Evolutionary conservation across 441 rosid species (phyloP), one percentile per base, ranked within the genome.

Genomic region (Pelargonium cotyledonis): DNA sequence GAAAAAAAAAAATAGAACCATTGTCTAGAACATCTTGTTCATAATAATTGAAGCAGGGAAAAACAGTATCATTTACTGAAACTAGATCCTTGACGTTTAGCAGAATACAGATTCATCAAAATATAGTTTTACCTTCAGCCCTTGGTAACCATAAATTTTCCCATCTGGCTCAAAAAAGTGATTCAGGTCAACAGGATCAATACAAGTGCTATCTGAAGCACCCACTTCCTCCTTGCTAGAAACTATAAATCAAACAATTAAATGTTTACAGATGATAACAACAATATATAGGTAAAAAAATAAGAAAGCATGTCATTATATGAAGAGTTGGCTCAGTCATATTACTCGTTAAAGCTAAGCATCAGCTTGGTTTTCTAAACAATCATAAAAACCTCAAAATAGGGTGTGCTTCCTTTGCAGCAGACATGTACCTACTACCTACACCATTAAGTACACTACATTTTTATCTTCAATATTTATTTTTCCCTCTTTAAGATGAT

Each of bases 131-230:
- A 91, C 97, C 90, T 89, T 85, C 72, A 94, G 79, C 66, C 81
- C 89, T 69, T 81, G 79, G 80, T 91, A 94, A 71, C 98, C 98
- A 66, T 88, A 87, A 66, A 94, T 94, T 78, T 91, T 94, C 75
- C 91, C 97, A 77, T 87, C 96, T 44, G 88, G 95, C 15, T 82
- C 95, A 65, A 94, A 87, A 74, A 89, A 87, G 77, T 78, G 77
- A 76, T 80, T 85, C 82, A 91, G 75, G 79, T 94, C 96, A 73
- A 94, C 87, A 9, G 91, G 91, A 63, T 75, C 74, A 23, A 94
- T 77, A 62, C 80, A 65, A 43, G 76, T 70, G 67, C 78, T 74
- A 21, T 84, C 84, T 8, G 80, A 67, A 73, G 80, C 78, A 72
- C 78, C 91, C 63, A 94, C 89, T 71, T 94, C 95, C 74, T 88